Base-by-base conservation (phyloP, 768 basidiomycete species). In the Phlegmacium glaucopus region DNA sequence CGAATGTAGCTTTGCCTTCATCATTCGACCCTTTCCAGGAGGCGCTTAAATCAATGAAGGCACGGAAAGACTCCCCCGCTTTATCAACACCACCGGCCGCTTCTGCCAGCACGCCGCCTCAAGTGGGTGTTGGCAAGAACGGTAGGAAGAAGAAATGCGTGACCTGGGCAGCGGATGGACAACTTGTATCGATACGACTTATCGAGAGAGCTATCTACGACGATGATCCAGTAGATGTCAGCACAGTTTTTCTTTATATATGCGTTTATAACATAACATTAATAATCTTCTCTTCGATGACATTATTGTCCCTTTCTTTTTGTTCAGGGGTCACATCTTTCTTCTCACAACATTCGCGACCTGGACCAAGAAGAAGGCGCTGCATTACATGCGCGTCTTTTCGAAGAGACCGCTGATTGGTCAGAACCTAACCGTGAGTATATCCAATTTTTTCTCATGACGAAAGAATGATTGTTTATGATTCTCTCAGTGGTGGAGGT, bases 141-240 rank as follows among this genome's bases (percentile, higher is more conserved):
- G 75, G 78, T 59, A 82, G 78, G 71, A 85, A 79, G 72, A 83
- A 81, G 72, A 92, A 92, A 68, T 66, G 77, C 38, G 90, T 91
- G 39, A 80, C 81, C 26, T 92, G 90, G 85, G 80, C 85, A 30
- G 73, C 86, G 34, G 88, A 89, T 52, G 77, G 72, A 61, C 71
- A 79, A 64, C 82, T 93, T 55, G 87, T 83, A 72, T 72, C 78
- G 59, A 75, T 93, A 65, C 82, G 80, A 67, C 66, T 83, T 64
- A 93, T 93, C 70, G 88, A 91, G 71, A 80, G 78, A 60, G 90
- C 91, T 54, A 74, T 91, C 58, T 93, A 93, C 71, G 91, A 91
- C 58, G 90, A 91, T 67, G 91, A 92, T 75, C 80, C 82, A 59
- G 74, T 79, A 73, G 85, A 88, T 78, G 90, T 91, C 79, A 83